These are phyloP conservation scores for Posidonia australis DNA, from an alignment of 106 monocot genomes.

Conservation along the genomic window DNA sequence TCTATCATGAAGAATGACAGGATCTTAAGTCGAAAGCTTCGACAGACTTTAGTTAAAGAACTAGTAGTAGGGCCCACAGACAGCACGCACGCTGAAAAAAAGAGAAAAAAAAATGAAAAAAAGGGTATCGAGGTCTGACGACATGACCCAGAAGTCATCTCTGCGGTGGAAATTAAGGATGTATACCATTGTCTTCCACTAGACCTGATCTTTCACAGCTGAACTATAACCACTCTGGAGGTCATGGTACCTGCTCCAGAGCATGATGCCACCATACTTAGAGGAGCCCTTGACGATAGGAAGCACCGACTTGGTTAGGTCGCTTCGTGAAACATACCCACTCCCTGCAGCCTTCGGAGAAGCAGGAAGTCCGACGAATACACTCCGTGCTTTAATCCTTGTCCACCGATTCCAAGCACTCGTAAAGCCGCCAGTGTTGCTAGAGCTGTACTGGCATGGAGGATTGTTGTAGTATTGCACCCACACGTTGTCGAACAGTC, in stretches of 20 bases:
- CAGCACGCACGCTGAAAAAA: too few relatives aligned
- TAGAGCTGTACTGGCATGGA: slow-evolving; percentile 4
- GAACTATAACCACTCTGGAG: background rate
- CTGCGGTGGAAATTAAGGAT: too few relatives aligned
- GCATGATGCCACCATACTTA: slow-evolving; percentile 16
- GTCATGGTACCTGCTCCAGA: slow-evolving; percentile 11
- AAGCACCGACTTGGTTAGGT: slow-evolving; percentile 2
- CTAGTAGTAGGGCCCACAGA: too few relatives aligned
- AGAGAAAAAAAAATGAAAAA: too few relatives aligned
- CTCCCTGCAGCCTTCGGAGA: slow-evolving; percentile 3
- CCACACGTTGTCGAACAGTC: slow-evolving; percentile 24
- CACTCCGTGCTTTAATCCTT: background rate
- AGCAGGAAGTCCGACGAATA: slow-evolving; percentile 13
- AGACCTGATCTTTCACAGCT: background rate
- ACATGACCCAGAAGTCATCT: too few relatives aligned
- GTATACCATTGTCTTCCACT: background rate
- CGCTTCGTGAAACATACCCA: slow-evolving; percentile 3
- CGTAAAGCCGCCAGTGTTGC: background rate
- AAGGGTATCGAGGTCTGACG: too few relatives aligned
- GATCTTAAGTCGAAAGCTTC: too few relatives aligned
- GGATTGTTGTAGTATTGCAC: slow-evolving; percentile 29
- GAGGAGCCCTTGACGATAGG: slow-evolving; percentile 1
- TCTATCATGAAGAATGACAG: too few relatives aligned
- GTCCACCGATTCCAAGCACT: slow-evolving; percentile 7
- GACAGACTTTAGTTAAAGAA: too few relatives aligned